Conservation (phyloP, 2,329 filamentous ascomycete species). For the Apiospora malaysiana region DNA sequence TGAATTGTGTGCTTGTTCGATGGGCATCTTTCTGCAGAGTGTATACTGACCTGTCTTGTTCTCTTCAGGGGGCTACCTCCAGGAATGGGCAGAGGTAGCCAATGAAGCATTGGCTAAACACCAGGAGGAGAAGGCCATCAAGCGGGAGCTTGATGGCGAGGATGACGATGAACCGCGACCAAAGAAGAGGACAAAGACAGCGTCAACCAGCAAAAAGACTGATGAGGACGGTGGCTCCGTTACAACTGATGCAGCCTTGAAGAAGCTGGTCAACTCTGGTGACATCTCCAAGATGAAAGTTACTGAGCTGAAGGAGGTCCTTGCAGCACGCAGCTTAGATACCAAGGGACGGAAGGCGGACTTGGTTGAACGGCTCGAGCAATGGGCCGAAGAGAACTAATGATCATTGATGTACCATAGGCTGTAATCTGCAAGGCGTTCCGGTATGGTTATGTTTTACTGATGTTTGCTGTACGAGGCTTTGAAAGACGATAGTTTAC, state of each 20-base stretch:
- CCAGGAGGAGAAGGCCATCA: conserved; percentile 49
- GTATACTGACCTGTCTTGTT: background rate
- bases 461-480: background rate
- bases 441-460: background rate
- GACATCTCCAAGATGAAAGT: conserved; percentile 61
- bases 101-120: conserved; percentile 56
- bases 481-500: background rate
- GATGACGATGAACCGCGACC: conserved; percentile 45
- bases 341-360: conserved; percentile 59
- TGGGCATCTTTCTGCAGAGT: background rate
- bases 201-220: conserved; percentile 38
- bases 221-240: conserved; percentile 35
- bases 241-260: conserved; percentile 55
- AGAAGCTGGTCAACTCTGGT: conserved; percentile 49
- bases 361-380: conserved; percentile 60
- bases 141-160: conserved; percentile 57
- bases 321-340: conserved; percentile 54
- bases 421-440: background rate
- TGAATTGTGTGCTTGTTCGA: too few relatives aligned
- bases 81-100: conserved; percentile 76
- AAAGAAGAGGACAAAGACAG: conserved; percentile 52
- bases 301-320: conserved; percentile 55
- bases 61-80: conserved; percentile 69
- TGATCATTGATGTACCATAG: background rate
- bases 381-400: conserved; percentile 58